Base-by-base conservation (phyloP, 2,329 filamentous ascomycete species). In the Botryotinia calthae region DNA sequence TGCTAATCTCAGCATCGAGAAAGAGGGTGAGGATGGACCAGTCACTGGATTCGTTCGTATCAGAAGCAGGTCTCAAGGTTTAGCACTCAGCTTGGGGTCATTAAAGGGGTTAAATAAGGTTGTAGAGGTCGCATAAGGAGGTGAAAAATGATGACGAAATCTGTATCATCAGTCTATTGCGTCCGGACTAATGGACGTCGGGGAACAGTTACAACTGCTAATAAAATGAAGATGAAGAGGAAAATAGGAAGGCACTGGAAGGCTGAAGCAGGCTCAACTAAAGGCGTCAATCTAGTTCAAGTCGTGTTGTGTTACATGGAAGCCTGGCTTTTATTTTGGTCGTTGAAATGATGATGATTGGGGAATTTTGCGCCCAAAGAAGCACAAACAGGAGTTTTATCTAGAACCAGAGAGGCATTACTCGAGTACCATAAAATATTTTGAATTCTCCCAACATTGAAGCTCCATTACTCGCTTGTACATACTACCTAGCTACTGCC, bases 21-120 rank as follows among this genome's bases (percentile, higher is more conserved):
- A 98, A 85, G 95, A 98, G 82, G 95, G 94, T 74, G 94, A 97
- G 40, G 92, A 97, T 80, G 96, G 96, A 37, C 94, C 94, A 9
- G 95, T 99, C 76, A 98, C 95, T 59, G 96, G 96, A 62, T 99
- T 99, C 83, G 95, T 99, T 76, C 91, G 96, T 82, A 99, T 99
- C 88, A 91, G 96, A 84, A 98, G 95, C 86, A 92, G 96, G 81
- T 97, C 94, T 54, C 96, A 99, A 85, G 96, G 96, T 66, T 86
- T 99, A 80, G 96, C 96, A 18, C 85, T 99, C 78, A 98, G 95
- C 84, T 85, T 99, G 76, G 96, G 96, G 46, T 97, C 94, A 67
- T 86, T 99, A 80, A 99, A 98, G 85, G 96, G 96, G 2, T 85
- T 99, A 75, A 97, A 95, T 85, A 96, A 95, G 84, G 90, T 91